phyloP scores from a whole-genome alignment of 2,329 filamentous ascomycete species.

The Cercospora beticola region DNA sequence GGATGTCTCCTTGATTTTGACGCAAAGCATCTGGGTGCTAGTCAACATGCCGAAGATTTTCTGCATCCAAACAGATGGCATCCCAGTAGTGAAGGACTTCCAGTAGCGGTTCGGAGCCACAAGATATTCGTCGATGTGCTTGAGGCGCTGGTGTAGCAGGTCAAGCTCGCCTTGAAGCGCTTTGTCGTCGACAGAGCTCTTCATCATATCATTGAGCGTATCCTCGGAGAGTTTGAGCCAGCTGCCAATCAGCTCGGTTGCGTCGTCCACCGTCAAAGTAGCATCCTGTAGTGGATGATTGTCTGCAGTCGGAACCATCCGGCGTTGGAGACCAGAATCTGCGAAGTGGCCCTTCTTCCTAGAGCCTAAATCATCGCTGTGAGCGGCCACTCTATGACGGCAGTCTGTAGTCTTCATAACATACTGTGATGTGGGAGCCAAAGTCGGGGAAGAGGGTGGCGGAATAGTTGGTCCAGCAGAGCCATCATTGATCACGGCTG shows the following conservation, averaged over 20 bases:
- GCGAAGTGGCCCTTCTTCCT: not conserved
- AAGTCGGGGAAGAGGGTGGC: too few relatives aligned
- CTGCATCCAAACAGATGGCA: not conserved
- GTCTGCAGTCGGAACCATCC: not conserved
- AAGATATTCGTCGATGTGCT: not conserved
- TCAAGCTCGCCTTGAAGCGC: not conserved
- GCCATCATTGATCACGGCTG: too few relatives aligned
- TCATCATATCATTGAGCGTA: not conserved
- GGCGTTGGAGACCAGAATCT: not conserved
- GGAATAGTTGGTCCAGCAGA: too few relatives aligned
- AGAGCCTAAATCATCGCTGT: not conserved
- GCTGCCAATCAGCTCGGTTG: not conserved
- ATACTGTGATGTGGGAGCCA: too few relatives aligned
- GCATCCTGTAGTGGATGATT: not conserved
- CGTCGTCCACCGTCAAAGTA: not conserved
- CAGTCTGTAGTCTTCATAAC: too few relatives aligned
- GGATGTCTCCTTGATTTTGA: not conserved
- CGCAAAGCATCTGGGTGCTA: not conserved
- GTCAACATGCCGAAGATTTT: not conserved
- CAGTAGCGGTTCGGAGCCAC: not conserved
- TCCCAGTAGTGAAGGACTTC: not conserved
- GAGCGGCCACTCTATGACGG: too few relatives aligned
- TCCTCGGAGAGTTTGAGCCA: not conserved
- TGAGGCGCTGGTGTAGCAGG: not conserved
- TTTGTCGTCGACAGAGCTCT: not conserved